phyloP scores from a whole-genome alignment of 306 rosid genomes.

The Rosa lucieae region DNA sequence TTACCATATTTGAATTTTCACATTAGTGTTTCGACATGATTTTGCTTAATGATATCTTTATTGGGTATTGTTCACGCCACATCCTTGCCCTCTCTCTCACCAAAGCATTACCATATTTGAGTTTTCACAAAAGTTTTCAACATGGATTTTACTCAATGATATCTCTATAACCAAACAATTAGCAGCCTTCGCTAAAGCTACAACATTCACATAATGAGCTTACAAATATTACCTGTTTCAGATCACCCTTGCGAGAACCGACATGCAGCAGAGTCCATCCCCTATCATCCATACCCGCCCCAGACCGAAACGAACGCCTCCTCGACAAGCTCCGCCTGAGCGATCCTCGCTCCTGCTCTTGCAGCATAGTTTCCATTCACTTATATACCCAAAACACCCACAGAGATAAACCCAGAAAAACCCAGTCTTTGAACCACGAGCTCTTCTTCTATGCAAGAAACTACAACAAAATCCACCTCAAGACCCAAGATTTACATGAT shows the following conservation, averaged over 20 bases:
- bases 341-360: slow-evolving; percentile 39
- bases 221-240: slow-evolving; percentile 46
- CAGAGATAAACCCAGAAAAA: neutral
- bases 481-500: slow-evolving; percentile 36
- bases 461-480: neutral
- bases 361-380: slow-evolving; percentile 31
- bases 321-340: slow-evolving; percentile 52
- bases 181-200: neutral
- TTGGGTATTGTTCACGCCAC: neutral
- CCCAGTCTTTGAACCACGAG: neutral
- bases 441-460: neutral
- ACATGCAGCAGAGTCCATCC: slow-evolving; percentile 89
- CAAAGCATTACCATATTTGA: neutral
- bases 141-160: neutral
- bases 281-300: slow-evolving; percentile 66
- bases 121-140: neutral
- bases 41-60: neutral
- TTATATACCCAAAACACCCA: no score
- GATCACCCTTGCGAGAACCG: slow-evolving; percentile 73
- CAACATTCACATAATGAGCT: neutral
- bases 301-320: slow-evolving; percentile 52
- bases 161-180: neutral
- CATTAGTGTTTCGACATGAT: neutral
- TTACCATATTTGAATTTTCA: neutral
- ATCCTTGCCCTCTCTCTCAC: neutral